These are phyloP conservation scores for Nicotiana sylvestris DNA, from an alignment of 257 asterid species.

Conservation along the genomic window DNA sequence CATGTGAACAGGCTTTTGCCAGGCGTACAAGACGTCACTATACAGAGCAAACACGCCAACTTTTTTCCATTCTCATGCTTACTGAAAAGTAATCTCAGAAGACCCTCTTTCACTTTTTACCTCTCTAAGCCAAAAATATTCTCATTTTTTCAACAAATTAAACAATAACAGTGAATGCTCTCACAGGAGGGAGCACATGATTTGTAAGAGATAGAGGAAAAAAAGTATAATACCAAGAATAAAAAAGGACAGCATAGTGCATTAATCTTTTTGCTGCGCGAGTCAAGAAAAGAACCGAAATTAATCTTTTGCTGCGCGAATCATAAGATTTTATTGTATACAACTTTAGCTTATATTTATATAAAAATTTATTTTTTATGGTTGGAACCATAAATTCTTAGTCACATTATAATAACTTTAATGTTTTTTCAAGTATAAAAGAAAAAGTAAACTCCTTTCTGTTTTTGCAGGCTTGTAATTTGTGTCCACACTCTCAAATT, in stretches of 20 bases:
- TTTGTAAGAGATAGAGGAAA: not conserved
- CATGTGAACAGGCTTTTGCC: constrained; percentile 13
- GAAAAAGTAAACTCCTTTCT: too few species aligned
- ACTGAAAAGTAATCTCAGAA: constrained; percentile 29
- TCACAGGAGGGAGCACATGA: constrained; percentile 17
- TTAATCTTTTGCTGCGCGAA: too few species aligned
- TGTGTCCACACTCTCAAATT: too few species aligned
- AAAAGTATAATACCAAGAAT: not conserved
- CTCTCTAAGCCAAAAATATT: constrained; percentile 10
- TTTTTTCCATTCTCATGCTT: constrained; percentile 27
- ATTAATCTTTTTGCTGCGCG: too few species aligned
- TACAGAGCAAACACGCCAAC: constrained; percentile 26
- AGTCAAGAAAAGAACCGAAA: too few species aligned
- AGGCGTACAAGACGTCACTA: constrained; percentile 27
- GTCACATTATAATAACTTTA: too few species aligned
- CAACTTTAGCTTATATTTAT: too few species aligned
- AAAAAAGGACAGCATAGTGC: not conserved
- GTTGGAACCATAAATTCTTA: too few species aligned
- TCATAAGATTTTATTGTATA: too few species aligned
- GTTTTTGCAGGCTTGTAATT: too few species aligned
- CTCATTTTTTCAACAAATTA: not conserved
- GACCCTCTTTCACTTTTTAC: constrained; percentile 12
- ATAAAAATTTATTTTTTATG: too few species aligned
- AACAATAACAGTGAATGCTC: not conserved
- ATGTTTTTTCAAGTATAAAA: too few species aligned